Conservation (phyloP, 768 basidiomycete genomes). For the Cystofilobasidium ferigula region DNA sequence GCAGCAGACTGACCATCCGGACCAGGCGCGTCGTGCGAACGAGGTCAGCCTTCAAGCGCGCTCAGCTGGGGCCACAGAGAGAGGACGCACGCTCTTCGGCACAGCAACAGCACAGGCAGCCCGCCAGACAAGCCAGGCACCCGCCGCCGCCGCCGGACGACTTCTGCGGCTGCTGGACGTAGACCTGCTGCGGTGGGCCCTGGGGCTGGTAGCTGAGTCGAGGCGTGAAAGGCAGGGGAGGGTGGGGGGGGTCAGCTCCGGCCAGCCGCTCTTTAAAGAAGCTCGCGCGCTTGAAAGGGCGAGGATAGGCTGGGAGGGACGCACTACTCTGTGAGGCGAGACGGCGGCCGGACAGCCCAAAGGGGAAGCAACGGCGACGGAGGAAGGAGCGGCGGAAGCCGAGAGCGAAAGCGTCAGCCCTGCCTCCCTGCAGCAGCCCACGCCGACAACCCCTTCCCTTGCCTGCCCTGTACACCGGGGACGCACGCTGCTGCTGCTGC, state of each 20-base stretch:
- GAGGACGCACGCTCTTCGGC: too few species aligned
- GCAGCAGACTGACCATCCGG: too few species aligned
- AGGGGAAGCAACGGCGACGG: background rate
- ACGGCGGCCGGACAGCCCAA: too few species aligned
- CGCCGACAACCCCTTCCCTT: background rate
- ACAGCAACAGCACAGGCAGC: conserved; percentile 8
- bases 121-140: conserved; percentile 5
- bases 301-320: background rate
- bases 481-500: conserved; percentile 14
- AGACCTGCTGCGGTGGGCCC: conserved; percentile 14
- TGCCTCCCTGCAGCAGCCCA: background rate
- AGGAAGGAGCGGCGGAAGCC: too few species aligned
- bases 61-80: too few species aligned
- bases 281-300: too few species aligned
- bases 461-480: background rate
- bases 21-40: too few species aligned
- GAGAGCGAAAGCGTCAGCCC: background rate
- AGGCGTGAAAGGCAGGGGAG: background rate
- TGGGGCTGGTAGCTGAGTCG: conserved; percentile 20
- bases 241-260: background rate
- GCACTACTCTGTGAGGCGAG: conserved; percentile 13
- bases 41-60: too few species aligned
- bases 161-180: conserved; percentile 13
- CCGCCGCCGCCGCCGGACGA: conserved; percentile 8
- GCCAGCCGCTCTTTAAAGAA: background rate